A percentile compares a stretch with the other conserved stretches of the same genome.
phyloP scores from a whole-genome alignment of 75 land plant species.

The Ceratopteris richardii region DNA sequence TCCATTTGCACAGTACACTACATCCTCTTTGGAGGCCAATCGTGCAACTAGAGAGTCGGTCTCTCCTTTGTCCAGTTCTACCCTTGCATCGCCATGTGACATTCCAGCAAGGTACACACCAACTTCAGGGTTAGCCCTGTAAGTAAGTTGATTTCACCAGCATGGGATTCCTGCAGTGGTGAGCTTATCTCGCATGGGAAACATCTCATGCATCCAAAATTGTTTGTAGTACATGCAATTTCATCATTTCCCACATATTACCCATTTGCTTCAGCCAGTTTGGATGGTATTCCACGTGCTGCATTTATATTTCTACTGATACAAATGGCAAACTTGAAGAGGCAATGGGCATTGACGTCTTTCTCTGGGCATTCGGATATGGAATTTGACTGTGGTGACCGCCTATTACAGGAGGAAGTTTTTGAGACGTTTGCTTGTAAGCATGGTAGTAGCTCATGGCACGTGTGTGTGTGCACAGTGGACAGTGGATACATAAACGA shows the following conservation, averaged over 20 bases:
- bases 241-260: conserved; percentile 2
- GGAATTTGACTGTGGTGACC: no score
- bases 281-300: background rate
- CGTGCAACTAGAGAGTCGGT: conserved; percentile 22
- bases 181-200: conserved; percentile 18
- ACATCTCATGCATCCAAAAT: background rate
- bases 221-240: background rate
- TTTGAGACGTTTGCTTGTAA: no score
- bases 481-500: no score
- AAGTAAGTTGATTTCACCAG: conserved; percentile 62
- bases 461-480: no score
- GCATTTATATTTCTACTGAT: background rate
- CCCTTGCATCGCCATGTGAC: conserved; percentile 45
- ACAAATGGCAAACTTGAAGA: no score
- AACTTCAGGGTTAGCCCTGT: conserved; percentile 70
- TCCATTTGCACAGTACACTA: conserved; percentile 76
- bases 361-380: no score
- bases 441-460: no score
- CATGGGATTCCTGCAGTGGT: conserved; percentile 44
- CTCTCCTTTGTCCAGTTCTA: conserved; percentile 28
- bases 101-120: conserved; percentile 58
- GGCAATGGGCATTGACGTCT: no score
- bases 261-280: background rate
- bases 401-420: no score
- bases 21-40: conserved; percentile 52